These are phyloP conservation scores for Russula griseocarnosa DNA, from an alignment of 768 basidiomycete genomes.

Conservation along the genomic window DNA sequence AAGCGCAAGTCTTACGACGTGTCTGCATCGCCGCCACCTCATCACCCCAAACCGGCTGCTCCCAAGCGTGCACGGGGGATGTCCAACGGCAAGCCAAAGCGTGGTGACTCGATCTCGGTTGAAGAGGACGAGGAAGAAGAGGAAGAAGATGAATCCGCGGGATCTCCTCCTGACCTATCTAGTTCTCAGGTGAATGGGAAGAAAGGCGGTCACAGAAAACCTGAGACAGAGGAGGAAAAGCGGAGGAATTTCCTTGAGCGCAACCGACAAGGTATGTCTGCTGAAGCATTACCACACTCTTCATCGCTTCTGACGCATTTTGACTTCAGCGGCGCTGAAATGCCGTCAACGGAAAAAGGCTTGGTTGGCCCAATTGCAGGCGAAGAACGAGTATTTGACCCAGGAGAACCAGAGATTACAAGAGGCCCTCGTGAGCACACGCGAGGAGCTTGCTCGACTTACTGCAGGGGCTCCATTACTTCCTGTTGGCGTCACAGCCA, in stretches of 20 bases:
- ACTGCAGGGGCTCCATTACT: constrained; percentile 39
- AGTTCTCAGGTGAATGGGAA: constrained; percentile 25
- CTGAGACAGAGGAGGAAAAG: constrained; percentile 98
- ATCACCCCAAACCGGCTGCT: constrained; percentile 20
- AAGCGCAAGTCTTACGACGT: constrained; percentile 67
- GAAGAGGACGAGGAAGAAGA: constrained; percentile 36
- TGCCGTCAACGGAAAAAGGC: constrained; percentile 99
- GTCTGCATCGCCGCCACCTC: constrained; percentile 32
- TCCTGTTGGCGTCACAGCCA: constrained; percentile 14
- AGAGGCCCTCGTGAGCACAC: constrained; percentile 76
- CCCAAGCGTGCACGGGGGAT: constrained; percentile 40
- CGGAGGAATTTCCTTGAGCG: constrained; percentile 93
- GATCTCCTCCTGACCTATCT: constrained; percentile 23
- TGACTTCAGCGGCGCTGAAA: constrained; percentile 82
- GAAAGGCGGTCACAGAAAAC: constrained; percentile 54
- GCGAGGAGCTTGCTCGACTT: constrained; percentile 88
- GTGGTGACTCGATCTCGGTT: constrained; percentile 31
- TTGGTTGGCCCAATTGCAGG: constrained; percentile 89
- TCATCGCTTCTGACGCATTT: constrained; percentile 12
- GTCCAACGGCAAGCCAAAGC: constrained; percentile 28
- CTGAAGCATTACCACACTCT: constrained; percentile 14
- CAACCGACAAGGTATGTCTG: constrained; percentile 86
- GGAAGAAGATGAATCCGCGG: constrained; percentile 37
- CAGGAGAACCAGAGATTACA: constrained; percentile 94
- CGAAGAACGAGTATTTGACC: constrained; percentile 87